Conservation (phyloP, 2,329 filamentous ascomycete species). For the Colletotrichum simmondsii region DNA sequence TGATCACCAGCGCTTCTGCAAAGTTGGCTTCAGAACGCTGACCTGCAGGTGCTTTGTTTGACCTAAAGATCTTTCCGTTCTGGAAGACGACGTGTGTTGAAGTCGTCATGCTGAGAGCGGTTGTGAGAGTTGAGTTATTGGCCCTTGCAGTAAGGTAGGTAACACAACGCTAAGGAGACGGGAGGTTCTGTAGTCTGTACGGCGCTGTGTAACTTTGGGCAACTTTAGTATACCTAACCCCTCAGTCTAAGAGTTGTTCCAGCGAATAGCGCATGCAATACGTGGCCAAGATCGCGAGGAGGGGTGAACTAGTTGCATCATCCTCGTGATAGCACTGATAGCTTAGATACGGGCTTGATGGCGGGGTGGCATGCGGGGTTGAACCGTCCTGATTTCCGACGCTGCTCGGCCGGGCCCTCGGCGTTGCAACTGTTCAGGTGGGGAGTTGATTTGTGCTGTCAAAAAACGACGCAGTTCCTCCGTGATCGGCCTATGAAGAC, state of each 20-base stretch:
- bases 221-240: too few relatives aligned
- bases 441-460: neutral
- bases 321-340: conserved; percentile 23
- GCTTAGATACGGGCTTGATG: conserved; percentile 4
- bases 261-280: neutral
- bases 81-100: conserved; percentile 17
- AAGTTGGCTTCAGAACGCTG: conserved; percentile 39
- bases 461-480: conserved; percentile 10
- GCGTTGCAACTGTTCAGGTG: conserved; percentile 18
- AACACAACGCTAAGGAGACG: too few relatives aligned
- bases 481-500: conserved; percentile 23
- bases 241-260: neutral
- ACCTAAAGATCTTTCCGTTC: conserved; percentile 32
- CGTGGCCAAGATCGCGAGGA: neutral
- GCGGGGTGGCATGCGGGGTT: conserved; percentile 19
- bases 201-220: neutral
- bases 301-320: neutral
- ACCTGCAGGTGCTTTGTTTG: conserved; percentile 14
- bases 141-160: neutral
- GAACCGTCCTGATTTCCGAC: conserved; percentile 1
- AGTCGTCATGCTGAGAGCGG: neutral
- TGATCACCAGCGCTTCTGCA: conserved; percentile 46
- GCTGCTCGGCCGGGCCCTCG: conserved; percentile 23
- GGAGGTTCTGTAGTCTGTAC: neutral
- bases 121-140: neutral